These are phyloP conservation scores for Lipomyces sp. DNA, from an alignment of 805 yeast genomes.

Conservation along the genomic window DNA sequence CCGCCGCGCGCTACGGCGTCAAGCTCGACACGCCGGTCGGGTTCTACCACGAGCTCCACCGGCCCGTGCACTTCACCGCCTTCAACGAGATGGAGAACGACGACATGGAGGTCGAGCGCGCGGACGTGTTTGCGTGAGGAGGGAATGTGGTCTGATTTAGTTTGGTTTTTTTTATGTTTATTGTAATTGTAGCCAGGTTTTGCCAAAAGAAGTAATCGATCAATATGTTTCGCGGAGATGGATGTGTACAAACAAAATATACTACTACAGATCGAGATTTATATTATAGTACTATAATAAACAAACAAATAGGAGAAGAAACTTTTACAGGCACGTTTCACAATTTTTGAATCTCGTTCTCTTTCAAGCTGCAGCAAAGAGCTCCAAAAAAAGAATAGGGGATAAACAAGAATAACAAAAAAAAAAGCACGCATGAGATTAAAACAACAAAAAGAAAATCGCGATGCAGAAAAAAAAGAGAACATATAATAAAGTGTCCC, in stretches of 20 bases:
- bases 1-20: conserved; percentile 55
- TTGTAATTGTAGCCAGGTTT: not conserved
- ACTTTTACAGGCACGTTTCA: too few relatives aligned
- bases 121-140: not conserved
- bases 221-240: conserved; percentile 25
- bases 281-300: not conserved
- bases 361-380: too few relatives aligned
- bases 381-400: not conserved
- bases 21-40: conserved; percentile 76
- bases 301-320: too few relatives aligned
- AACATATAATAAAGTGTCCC: too few relatives aligned
- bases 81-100: conserved; percentile 47
- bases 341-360: too few relatives aligned
- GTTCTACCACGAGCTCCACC: conserved; percentile 80
- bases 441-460: too few relatives aligned
- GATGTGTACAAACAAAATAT: too few relatives aligned
- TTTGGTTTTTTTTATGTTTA: not conserved
- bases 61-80: conserved; percentile 80
- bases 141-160: not conserved
- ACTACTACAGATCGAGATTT: too few relatives aligned
- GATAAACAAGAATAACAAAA: not conserved
- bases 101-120: conserved; percentile 1
- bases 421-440: not conserved
- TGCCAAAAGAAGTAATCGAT: not conserved
- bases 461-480: too few relatives aligned